phyloP scores from a whole-genome alignment of 805 yeast species.

The Torulaspora franciscae region DNA sequence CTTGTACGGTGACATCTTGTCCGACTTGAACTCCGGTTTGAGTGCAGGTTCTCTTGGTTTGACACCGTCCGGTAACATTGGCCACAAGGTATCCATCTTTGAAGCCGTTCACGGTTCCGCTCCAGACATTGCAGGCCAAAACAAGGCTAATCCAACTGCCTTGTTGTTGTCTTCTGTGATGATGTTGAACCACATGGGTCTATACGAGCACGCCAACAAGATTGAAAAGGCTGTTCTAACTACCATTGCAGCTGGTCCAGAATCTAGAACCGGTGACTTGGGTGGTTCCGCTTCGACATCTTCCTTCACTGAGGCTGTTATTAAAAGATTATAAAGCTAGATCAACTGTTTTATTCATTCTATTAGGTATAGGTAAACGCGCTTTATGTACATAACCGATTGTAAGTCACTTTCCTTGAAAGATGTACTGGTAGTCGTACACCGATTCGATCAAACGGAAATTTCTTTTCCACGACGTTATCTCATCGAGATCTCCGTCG shows the following conservation, averaged over 20 bases:
- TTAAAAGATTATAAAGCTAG: slow-evolving; percentile 42
- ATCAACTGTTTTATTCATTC: not conserved
- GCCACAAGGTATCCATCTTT: slow-evolving; percentile 94
- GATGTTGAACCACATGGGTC: slow-evolving; percentile 99
- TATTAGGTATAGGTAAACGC: not conserved
- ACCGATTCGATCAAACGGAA: slow-evolving; percentile 41
- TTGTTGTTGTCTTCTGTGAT: slow-evolving; percentile 89
- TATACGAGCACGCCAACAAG: slow-evolving; percentile 71
- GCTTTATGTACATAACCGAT: slow-evolving; percentile 2
- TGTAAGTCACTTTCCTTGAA: slow-evolving; percentile 3
- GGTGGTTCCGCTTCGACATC: slow-evolving; percentile 86
- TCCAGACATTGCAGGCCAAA: slow-evolving; percentile 98
- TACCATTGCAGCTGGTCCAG: slow-evolving; percentile 93
- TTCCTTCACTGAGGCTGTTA: slow-evolving; percentile 89
- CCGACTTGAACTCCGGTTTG: slow-evolving; percentile 94
- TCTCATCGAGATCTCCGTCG: slow-evolving; percentile 39
- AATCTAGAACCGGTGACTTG: slow-evolving; percentile 90
- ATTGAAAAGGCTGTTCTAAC: slow-evolving; percentile 80
- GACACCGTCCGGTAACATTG: slow-evolving; percentile 99
- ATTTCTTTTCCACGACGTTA: slow-evolving; percentile 57
- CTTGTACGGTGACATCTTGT: slow-evolving; percentile 98
- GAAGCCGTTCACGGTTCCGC: slow-evolving; percentile 99
- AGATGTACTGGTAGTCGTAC: slow-evolving; percentile 44
- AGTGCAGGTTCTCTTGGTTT: slow-evolving; percentile 95
- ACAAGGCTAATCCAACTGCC: slow-evolving; percentile 98